Evolutionary conservation across 352 stramenopile genomes (phyloP).

Genomic region (Phytophthora citrophthora): DNA sequence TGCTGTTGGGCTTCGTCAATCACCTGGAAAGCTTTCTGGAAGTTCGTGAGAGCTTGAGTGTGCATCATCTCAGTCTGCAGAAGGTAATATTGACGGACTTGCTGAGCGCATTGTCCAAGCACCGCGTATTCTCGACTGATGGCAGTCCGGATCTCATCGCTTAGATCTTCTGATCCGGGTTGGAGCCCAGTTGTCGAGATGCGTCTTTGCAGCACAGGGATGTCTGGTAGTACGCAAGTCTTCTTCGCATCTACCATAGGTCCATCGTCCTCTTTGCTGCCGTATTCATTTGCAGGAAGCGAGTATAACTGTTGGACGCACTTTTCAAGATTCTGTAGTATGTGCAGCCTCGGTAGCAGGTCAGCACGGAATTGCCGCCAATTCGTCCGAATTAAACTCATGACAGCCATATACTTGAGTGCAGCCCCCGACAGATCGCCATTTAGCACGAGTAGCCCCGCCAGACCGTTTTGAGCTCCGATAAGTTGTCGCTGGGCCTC

Average conservation of each 20-base stretch:
- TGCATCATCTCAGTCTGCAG: constrained; percentile 51
- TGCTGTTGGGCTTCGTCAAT: constrained; percentile 17
- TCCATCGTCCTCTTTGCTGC: too few relatives aligned
- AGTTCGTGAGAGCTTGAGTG: constrained; percentile 21
- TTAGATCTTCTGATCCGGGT: not conserved
- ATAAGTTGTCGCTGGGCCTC: constrained; percentile 83
- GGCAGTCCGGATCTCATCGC: not conserved
- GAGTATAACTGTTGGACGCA: constrained; percentile 32
- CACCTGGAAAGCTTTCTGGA: constrained; percentile 12
- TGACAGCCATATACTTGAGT: constrained; percentile 58
- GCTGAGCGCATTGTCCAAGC: constrained; percentile 36
- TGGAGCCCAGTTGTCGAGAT: constrained; percentile 28
- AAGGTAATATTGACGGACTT: constrained; percentile 55
- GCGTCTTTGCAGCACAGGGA: constrained; percentile 37
- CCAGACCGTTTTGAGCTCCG: constrained; percentile 77
- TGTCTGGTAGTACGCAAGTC: constrained; percentile 49
- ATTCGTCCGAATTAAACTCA: constrained; percentile 56
- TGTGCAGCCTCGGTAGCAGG: constrained; percentile 70
- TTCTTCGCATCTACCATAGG: constrained; percentile 40
- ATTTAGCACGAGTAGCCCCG: constrained; percentile 46
- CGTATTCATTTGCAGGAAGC: constrained; percentile 4
- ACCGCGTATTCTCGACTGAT: constrained; percentile 48
- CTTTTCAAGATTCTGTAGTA: constrained; percentile 66
- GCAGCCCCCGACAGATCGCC: constrained; percentile 44
- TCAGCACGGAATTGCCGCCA: constrained; percentile 72